Evolutionary conservation across 1,284 basidiomycete genomes (phyloP), one percentile per base, ranked within the genome.

Genomic region (Ustilago tritici): DNA sequence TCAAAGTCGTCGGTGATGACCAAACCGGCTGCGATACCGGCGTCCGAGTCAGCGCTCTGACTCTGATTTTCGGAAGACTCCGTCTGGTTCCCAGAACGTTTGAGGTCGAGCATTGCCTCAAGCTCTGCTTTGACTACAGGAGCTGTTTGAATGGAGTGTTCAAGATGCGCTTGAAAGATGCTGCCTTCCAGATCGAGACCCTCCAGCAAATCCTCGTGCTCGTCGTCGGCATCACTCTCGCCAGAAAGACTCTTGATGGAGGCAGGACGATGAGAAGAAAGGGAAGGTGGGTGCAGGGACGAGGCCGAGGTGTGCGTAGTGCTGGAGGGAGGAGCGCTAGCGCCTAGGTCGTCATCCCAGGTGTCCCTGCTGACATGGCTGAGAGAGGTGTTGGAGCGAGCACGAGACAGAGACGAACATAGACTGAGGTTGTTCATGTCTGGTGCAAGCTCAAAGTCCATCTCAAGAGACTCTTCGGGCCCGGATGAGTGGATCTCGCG

Each of bases 1-100:
- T 82, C 81, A 38, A 81, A 60, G 52, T 82, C 80, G 54, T 82
- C 81, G 5, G 80, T 79, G 57, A 82, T 82, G 40, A 82, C 57
- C 15, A 82, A 62, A 7, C 81, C 81, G 7, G 67, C 72, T 17
- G 78, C 73, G 35, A 82, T 65, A 50, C 79, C 78, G 1, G 68
- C 58, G 32, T 82, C 81, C 7, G 66, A 53, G 49, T 76, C 76
- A 5, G 58, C 49, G 11, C 47, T 38, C n/a, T 62, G 71, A 41
- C 49, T 3, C 4, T 63, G 49, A 11, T 23, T 31, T 0, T 59
- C 36, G 0, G 53, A 53, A 43, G 49, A 17, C 19, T 36, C 3
- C 31, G 36, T 46, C 14, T 56, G 40, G 12, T 61, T 46, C 32
- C 69, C 64, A 17, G 75, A 67, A 23, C 78, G 64, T 59, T 64